These are phyloP conservation scores for Phylloporus rhodoxanthus DNA, from an alignment of 768 basidiomycete species.

Conservation along the genomic window DNA sequence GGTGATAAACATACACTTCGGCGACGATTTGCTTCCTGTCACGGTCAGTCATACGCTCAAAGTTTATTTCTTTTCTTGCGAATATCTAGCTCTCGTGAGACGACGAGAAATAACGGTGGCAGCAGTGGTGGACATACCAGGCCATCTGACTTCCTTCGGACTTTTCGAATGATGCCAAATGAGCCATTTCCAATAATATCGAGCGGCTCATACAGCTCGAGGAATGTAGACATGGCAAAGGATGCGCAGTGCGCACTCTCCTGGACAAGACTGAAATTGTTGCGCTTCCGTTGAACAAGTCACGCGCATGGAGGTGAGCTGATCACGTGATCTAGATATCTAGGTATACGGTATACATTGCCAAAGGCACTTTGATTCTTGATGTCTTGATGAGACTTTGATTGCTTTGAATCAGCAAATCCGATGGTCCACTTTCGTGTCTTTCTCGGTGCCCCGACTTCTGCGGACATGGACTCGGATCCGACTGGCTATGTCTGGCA, in stretches of 20 bases:
- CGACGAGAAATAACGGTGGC: constrained; percentile 3
- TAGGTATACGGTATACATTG: no score
- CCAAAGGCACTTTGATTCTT: not conserved
- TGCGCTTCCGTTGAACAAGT: constrained; percentile 19
- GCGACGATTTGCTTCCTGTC: constrained; percentile 96
- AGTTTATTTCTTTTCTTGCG: constrained; percentile 94
- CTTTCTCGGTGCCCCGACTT: constrained; percentile 45
- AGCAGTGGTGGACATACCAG: constrained; percentile 45
- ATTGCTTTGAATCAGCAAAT: not conserved
- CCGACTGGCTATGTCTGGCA: constrained; percentile 41
- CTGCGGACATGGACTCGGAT: constrained; percentile 33
- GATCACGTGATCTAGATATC: constrained; percentile 29
- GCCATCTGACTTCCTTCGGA: constrained; percentile 77
- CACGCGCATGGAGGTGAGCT: constrained; percentile 11
- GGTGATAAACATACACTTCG: constrained; percentile 73
- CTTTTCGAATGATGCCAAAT: constrained; percentile 97
- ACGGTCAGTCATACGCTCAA: constrained; percentile 92
- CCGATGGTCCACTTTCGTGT: constrained; percentile 39
- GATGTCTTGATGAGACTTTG: no score
- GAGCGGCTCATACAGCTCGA: constrained; percentile 80
- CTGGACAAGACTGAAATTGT: constrained; percentile 19
- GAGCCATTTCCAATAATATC: constrained; percentile 96
- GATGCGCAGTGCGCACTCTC: not conserved
- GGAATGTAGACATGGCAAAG: constrained; percentile 33
- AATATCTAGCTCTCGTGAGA: constrained; percentile 47